Evolutionary conservation across 305 asterid genomes (phyloP).

Genomic region (Nicotiana rustica): DNA sequence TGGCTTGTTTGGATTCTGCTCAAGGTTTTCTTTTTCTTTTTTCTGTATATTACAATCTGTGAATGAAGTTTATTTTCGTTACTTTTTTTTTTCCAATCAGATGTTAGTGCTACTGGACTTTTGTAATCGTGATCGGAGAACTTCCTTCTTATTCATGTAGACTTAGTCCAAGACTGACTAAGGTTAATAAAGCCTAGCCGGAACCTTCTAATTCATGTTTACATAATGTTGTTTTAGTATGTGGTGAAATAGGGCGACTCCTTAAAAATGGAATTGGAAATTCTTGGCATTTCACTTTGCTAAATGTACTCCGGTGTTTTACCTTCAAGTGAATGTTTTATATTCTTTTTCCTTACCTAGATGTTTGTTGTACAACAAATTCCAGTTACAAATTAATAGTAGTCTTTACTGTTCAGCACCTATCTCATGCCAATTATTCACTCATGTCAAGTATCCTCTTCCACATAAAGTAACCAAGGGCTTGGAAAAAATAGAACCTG

Average conservation of each 20-base stretch:
- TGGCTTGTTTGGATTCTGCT: conserved; percentile 14
- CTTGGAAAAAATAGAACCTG: background rate
- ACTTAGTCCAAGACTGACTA: background rate
- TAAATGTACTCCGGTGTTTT: background rate
- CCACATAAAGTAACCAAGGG: background rate
- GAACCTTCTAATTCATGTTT: background rate
- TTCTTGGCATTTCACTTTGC: background rate
- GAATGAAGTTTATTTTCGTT: background rate
- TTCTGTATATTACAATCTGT: conserved; percentile 19
- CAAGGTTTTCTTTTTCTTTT: background rate
- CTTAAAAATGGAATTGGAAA: background rate
- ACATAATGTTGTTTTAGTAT: background rate
- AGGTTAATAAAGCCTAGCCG: background rate
- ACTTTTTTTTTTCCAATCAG: background rate
- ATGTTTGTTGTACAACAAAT: background rate
- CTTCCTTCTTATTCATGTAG: background rate
- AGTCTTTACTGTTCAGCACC: background rate
- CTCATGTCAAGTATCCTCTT: background rate
- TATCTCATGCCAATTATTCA: background rate
- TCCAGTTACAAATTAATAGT: background rate
- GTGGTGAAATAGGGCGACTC: background rate
- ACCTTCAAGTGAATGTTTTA: background rate
- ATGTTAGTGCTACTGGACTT: conserved; percentile 3
- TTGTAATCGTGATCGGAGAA: background rate
- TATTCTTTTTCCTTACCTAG: background rate